These are phyloP conservation scores for Cryphonectria japonica DNA, from an alignment of 2,329 filamentous ascomycete genomes.

Conservation along the genomic window DNA sequence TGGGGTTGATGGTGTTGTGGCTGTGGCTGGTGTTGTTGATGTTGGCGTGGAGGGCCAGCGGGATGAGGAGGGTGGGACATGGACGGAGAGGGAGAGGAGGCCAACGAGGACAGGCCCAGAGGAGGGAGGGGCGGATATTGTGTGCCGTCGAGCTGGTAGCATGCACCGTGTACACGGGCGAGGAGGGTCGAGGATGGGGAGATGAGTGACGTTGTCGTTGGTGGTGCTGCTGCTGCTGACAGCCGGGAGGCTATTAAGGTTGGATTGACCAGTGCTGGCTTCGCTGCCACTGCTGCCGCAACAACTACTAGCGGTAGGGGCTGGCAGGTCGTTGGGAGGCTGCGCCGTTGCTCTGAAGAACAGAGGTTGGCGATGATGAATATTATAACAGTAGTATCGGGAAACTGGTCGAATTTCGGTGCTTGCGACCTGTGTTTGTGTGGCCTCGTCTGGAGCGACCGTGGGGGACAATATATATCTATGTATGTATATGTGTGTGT, in stretches of 20 bases:
- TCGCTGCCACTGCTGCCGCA: slow-evolving; percentile 3
- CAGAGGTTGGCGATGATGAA: neutral
- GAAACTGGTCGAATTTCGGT: neutral
- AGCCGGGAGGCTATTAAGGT: neutral
- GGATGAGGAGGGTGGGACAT: slow-evolving; percentile 27
- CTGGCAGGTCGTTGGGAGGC: slow-evolving; percentile 17
- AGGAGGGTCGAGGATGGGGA: slow-evolving; percentile 8
- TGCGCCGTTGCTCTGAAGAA: neutral
- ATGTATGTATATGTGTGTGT: neutral
- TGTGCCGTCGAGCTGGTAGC: slow-evolving; percentile 12
- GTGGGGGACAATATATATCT: neutral
- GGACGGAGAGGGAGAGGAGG: slow-evolving; percentile 23
- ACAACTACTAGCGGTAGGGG: slow-evolving; percentile 11
- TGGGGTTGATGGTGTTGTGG: slow-evolving; percentile 17
- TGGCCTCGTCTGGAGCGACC: neutral
- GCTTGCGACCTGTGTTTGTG: neutral
- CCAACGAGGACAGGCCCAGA: slow-evolving; percentile 15
- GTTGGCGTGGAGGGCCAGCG: slow-evolving; percentile 29
- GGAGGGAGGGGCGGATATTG: neutral
- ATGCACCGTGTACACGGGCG: slow-evolving; percentile 8
- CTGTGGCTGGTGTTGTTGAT: slow-evolving; percentile 24
- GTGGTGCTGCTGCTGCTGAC: neutral
- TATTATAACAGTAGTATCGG: neutral
- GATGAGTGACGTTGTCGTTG: slow-evolving; percentile 33
- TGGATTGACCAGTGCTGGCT: neutral